Evolutionary conservation across 306 rosid species (phyloP).

Genomic region (Rosa multiflora): DNA sequence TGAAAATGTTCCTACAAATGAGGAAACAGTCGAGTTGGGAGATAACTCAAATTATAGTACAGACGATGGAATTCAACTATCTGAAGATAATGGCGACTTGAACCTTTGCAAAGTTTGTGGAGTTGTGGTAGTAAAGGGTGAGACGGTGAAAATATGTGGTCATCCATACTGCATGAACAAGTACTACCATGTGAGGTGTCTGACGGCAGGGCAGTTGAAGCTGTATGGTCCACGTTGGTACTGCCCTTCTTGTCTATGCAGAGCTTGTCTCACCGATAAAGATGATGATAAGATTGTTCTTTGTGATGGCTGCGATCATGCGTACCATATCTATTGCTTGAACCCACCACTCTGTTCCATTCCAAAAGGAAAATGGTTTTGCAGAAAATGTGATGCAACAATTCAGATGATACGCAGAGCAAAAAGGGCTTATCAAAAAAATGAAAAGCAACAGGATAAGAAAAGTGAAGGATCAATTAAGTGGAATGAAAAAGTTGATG

Average conservation of each 20-base stretch:
- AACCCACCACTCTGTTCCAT: constrained; percentile 54
- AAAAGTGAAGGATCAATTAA: constrained; percentile 37
- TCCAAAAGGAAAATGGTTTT: constrained; percentile 84
- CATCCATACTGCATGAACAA: constrained; percentile 57
- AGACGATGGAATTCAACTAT: constrained; percentile 42
- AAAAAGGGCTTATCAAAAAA: constrained; percentile 48
- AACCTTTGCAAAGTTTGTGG: constrained; percentile 64
- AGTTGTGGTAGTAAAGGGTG: constrained; percentile 42
- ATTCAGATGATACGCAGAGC: constrained; percentile 56
- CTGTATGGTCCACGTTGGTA: constrained; percentile 62
- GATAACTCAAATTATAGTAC: constrained; percentile 50
- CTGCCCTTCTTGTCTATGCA: constrained; percentile 93
- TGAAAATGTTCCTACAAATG: constrained; percentile 44
- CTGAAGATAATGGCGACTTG: constrained; percentile 12
- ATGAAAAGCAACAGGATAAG: constrained; percentile 33
- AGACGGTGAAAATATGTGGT: constrained; percentile 44
- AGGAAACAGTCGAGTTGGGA: constrained; percentile 41
- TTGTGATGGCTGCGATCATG: constrained; percentile 95
- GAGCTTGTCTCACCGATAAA: constrained; percentile 59
- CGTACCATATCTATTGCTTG: constrained; percentile 85
- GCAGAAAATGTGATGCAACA: constrained; percentile 65
- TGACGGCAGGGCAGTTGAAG: constrained; percentile 59
- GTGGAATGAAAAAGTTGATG: constrained; percentile 45
- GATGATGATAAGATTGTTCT: constrained; percentile 71
- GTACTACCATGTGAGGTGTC: constrained; percentile 74